Base-by-base conservation (phyloP, 345 rosid genomes). In the Boechera divaricarpa region DNA sequence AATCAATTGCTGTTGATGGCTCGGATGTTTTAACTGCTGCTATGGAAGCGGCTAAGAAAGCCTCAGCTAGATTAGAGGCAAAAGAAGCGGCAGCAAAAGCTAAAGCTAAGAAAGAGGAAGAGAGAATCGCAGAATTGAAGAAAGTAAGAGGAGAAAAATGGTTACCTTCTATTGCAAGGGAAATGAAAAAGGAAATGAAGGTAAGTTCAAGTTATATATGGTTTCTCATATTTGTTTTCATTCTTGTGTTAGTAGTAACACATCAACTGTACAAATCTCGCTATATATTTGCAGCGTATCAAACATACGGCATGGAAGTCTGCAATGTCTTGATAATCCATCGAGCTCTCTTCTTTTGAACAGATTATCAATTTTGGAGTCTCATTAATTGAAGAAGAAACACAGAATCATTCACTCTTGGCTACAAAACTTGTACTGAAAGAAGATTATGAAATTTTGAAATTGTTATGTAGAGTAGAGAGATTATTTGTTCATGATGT, bases 131-230 rank as follows among this genome's bases (percentile, higher is more conserved):
- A 1, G 90, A 87, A 64, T 74, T 91, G 77, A 92, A 87, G 82
- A 84, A 69, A 70, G 52, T 82, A n/a, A 82, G 98, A 74, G 97
- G 97, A 38, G 93, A 91, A 78, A 86, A 85, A 78, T 95, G 99
- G 98, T 86, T 92, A 21, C 97, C 92, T 76, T 85, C 94, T n/a
- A 81, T 92, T 71, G 89, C 88, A 42, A 70, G 65, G 68, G 81
- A 80, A 38, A 80, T 86, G 90, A 84, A 78, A 36, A 78, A 59
- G 71, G 84, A 84, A 60, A 81, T 87, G 90, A 82, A 79, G 85
- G 84, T 85, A 51, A 51, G n/a, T 11, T 33, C 84, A 51, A 51
- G n/a, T 11, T 33, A 7, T 26, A 21, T 31, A 58, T 7, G n/a
- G 15, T 29, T 61, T 24, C 32, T 44, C 67, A 58, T 66, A 6